Evolutionary conservation across 306 rosid species (phyloP).

Genomic region (Gastrolobium villosum): DNA sequence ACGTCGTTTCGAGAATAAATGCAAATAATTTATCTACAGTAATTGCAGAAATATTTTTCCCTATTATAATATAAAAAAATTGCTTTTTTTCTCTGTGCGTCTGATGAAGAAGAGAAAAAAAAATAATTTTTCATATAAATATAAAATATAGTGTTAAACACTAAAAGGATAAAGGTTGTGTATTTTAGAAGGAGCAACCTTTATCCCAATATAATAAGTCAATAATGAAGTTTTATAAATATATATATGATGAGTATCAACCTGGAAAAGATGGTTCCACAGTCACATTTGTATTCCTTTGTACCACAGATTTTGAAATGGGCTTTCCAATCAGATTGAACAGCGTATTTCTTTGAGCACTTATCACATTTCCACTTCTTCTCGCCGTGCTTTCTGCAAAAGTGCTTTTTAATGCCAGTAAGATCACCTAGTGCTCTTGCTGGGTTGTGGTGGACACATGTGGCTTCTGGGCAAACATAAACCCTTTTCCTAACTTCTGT

Average conservation of each 20-base stretch:
- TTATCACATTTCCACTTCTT: slow-evolving; percentile 95
- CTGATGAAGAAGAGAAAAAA: too few species aligned
- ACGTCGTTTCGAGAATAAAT: too few species aligned
- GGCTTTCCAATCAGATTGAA: slow-evolving; percentile 94
- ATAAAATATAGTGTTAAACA: too few species aligned
- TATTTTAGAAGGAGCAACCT: too few species aligned
- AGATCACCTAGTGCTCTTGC: slow-evolving; percentile 88
- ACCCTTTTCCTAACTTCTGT: slow-evolving; percentile 67
- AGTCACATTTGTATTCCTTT: slow-evolving; percentile 89
- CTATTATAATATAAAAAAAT: too few species aligned
- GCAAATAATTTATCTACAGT: too few species aligned
- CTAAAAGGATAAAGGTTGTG: too few species aligned
- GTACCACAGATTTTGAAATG: slow-evolving; percentile 89
- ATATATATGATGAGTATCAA: slow-evolving; percentile 12
- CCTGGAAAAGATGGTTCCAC: slow-evolving; percentile 98
- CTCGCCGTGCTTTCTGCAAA: slow-evolving; percentile 87
- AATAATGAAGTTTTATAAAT: not conserved
- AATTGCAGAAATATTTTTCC: too few species aligned
- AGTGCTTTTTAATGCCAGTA: slow-evolving; percentile 92
- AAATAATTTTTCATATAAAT: too few species aligned
- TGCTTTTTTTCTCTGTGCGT: too few species aligned
- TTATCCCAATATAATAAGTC: not conserved
- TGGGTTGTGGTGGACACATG: slow-evolving; percentile 87
- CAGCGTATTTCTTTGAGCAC: slow-evolving; percentile 92
- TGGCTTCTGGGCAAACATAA: slow-evolving; percentile 81